Evolutionary conservation across 192 early-diverging fungal genomes (phyloP).

Genomic region (Linnemannia schmuckeri): DNA sequence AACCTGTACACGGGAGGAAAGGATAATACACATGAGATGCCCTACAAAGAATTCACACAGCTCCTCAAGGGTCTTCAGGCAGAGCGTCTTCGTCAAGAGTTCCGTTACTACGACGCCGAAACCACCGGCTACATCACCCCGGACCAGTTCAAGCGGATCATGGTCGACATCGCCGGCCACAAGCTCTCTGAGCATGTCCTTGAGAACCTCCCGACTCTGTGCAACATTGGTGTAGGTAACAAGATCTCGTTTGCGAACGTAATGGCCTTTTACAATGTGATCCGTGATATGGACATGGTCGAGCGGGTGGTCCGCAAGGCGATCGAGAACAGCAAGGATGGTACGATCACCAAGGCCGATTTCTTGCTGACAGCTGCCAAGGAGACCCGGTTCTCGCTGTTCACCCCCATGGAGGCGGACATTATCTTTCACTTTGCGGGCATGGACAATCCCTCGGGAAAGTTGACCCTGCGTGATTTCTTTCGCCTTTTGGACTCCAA

Average conservation of each 20-base stretch:
- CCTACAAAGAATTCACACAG: slow-evolving; percentile 80
- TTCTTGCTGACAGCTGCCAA: slow-evolving; percentile 69
- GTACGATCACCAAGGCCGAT: slow-evolving; percentile 71
- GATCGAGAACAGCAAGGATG: slow-evolving; percentile 60
- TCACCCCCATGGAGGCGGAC: slow-evolving; percentile 83
- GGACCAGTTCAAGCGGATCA: slow-evolving; percentile 71
- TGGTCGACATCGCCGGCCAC: slow-evolving; percentile 73
- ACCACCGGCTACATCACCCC: slow-evolving; percentile 71
- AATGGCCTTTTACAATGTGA: slow-evolving; percentile 72
- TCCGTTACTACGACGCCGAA: slow-evolving; percentile 76
- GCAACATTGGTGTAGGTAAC: slow-evolving; percentile 69
- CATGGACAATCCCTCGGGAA: slow-evolving; percentile 63
- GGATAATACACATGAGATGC: slow-evolving; percentile 63
- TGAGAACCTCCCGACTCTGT: slow-evolving; percentile 71
- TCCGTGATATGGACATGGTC: slow-evolving; percentile 77
- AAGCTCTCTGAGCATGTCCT: slow-evolving; percentile 74
- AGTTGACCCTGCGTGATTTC: slow-evolving; percentile 64
- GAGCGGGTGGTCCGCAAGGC: slow-evolving; percentile 71
- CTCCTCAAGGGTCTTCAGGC: slow-evolving; percentile 77
- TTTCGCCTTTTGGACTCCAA: slow-evolving; percentile 65
- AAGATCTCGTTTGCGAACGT: slow-evolving; percentile 75
- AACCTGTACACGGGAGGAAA: slow-evolving; percentile 74
- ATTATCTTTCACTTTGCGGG: slow-evolving; percentile 78
- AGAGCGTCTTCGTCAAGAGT: slow-evolving; percentile 78
- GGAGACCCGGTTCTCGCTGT: slow-evolving; percentile 68